Base-by-base conservation (phyloP, 768 basidiomycete genomes). In the Punctularia strigosozonata region DNA sequence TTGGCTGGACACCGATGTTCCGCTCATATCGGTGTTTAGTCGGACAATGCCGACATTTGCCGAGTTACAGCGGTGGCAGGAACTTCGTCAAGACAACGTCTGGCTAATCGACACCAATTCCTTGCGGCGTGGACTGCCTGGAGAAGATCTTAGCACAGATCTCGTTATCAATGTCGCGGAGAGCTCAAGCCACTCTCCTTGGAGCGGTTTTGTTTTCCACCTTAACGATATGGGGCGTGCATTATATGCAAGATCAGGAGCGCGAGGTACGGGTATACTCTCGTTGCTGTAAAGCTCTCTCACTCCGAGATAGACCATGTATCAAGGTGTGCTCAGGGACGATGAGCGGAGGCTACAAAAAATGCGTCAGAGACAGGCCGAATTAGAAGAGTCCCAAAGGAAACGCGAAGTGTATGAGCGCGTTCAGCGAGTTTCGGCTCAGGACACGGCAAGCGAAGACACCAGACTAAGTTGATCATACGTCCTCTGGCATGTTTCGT, bases 221-320 rank as follows among this genome's bases (percentile, higher is more conserved):
- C 2, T 57, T 80, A 25, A 85, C 82, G 20, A 75, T 97, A 56
- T 94, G 80, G 76, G 86, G 76, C 15, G 91, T 97, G 22, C 92
- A 97, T 55, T 82, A 70, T 50, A 74, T 91, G 40, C 91, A 97
- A 53, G 63, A 69, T 13, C 73, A 76, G 50, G 90, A 97, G 58
- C 79, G 80, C 40, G 75, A 88, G 49, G 92, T 90, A 46, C 35
- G 63, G 51, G n/a, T 6, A 2, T 6, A 31, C 18, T 22, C 14
- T 17, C 23, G 23, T 24, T 33, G 4, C 19, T 33, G 19, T 38
- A 15, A 17, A 12, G 18, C 6, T 18, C 20, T 25, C 38, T 18
- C n/a, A 19, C 20, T 38, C 2, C 25, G 18, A 19, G 34, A 21
- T 43, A 97, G 91, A 77, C 64, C 21, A 95, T 95, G 91, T 94